phyloP scores from a whole-genome alignment of 257 asterid species.

The Mitragyna speciosa region DNA sequence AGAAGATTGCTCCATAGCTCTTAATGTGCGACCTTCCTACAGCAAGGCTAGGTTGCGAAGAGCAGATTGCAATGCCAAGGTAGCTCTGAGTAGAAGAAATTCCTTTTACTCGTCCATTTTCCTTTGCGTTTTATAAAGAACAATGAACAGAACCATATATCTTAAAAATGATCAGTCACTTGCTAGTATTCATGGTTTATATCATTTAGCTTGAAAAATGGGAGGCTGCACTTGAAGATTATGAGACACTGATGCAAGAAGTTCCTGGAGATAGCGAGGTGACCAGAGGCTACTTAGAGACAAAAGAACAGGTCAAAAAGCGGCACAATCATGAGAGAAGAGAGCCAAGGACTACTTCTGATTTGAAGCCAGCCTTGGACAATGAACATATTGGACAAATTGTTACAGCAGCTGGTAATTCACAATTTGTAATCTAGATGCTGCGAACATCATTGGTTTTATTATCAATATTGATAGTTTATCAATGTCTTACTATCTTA shows the following conservation, averaged over 20 bases:
- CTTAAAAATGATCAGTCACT: neutral
- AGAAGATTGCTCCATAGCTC: slow-evolving; percentile 62
- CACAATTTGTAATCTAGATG: neutral
- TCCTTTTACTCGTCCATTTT: neutral
- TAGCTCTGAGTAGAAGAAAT: neutral
- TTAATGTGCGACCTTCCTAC: slow-evolving; percentile 50
- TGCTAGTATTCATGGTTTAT: neutral
- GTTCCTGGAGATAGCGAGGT: slow-evolving; percentile 46
- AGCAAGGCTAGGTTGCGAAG: slow-evolving; percentile 54
- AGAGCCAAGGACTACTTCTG: slow-evolving; percentile 11
- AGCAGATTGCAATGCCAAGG: slow-evolving; percentile 61
- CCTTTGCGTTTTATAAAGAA: neutral
- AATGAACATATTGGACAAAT: slow-evolving; percentile 14
- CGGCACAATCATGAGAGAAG: slow-evolving; percentile 18
- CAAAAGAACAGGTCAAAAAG: slow-evolving; percentile 39
- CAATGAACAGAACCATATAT: neutral
- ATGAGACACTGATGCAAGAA: slow-evolving; percentile 54
- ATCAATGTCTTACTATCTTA: neutral
- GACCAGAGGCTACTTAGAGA: slow-evolving; percentile 30
- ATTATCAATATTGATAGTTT: neutral
- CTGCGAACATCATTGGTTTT: neutral
- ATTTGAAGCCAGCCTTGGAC: slow-evolving; percentile 1
- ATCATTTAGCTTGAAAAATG: slow-evolving; percentile 53
- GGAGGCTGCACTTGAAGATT: slow-evolving; percentile 65
- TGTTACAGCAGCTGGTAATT: slow-evolving; percentile 19